Conservation (phyloP, 371 early-diverging fungal genomes). For the Smittium mucronatum region DNA sequence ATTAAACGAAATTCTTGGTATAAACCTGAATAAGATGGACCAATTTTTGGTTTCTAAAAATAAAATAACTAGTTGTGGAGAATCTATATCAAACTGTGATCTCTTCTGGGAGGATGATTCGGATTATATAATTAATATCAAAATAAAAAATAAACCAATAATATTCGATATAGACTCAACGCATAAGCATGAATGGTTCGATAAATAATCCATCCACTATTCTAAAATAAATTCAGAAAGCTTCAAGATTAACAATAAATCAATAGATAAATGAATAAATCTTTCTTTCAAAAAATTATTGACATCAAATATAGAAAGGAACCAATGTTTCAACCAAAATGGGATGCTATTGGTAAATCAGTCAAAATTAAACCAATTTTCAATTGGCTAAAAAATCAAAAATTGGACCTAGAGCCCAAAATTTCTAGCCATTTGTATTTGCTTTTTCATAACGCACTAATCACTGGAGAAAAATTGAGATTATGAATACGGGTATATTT, state of each 20-base stretch:
- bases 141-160: background rate
- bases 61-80: background rate
- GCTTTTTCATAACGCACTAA: too few relatives aligned
- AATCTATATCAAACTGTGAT: background rate
- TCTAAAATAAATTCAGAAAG: background rate
- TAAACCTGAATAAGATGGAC: background rate
- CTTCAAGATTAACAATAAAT: background rate
- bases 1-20: background rate
- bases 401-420: too few relatives aligned
- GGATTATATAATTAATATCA: background rate
- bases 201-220: background rate
- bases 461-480: too few relatives aligned
- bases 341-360: too few relatives aligned
- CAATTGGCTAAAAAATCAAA: too few relatives aligned
- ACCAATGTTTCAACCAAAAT: too few relatives aligned
- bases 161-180: background rate
- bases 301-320: too few relatives aligned
- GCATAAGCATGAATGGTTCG: background rate
- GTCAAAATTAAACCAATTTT: too few relatives aligned
- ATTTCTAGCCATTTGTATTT: too few relatives aligned
- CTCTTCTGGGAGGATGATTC: background rate
- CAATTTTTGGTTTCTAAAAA: background rate
- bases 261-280: background rate
- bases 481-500: too few relatives aligned
- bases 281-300: too few relatives aligned